Evolutionary conservation across 2,329 filamentous ascomycete species (phyloP).

Genomic region (Lojkania enalia): DNA sequence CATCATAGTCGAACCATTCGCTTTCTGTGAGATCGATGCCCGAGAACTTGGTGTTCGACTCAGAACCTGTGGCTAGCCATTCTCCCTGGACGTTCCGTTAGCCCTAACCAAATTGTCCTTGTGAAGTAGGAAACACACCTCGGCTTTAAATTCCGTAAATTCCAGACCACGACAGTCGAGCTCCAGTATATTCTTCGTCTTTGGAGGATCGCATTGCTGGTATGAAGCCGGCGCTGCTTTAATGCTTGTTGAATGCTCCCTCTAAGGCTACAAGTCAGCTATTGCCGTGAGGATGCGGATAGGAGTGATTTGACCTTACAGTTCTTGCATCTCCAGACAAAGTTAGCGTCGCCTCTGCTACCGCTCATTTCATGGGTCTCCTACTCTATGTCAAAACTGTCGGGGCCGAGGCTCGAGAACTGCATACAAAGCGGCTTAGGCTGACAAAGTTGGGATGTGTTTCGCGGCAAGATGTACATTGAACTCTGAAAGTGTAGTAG

Average conservation of each 20-base stretch:
- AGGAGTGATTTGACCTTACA: constrained; percentile 72
- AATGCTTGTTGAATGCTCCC: constrained; percentile 85
- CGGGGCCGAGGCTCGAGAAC: constrained; percentile 1
- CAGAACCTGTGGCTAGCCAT: constrained; percentile 81
- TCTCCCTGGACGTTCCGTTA: constrained; percentile 72
- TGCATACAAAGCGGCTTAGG: constrained; percentile 82
- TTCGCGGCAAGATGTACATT: constrained; percentile 97
- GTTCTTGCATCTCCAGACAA: constrained; percentile 99
- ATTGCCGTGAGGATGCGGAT: not conserved
- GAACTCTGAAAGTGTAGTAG: constrained; percentile 96
- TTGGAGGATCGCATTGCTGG: constrained; percentile 70
- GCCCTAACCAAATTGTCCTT: not conserved
- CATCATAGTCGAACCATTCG: constrained; percentile 98
- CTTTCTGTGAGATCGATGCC: constrained; percentile 82
- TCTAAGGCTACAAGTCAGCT: constrained; percentile 51
- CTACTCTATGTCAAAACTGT: constrained; percentile 49
- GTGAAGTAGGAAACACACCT: constrained; percentile 59
- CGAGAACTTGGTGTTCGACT: constrained; percentile 80
- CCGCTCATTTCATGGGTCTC: constrained; percentile 89
- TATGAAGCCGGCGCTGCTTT: constrained; percentile 74
- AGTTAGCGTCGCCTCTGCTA: constrained; percentile 94
- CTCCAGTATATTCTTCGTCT: constrained; percentile 77
- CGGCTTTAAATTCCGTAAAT: constrained; percentile 86
- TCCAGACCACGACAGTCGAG: constrained; percentile 95
- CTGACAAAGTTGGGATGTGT: constrained; percentile 83